Base-by-base conservation (phyloP, 768 basidiomycete species). In the Boletales sp. region DNA sequence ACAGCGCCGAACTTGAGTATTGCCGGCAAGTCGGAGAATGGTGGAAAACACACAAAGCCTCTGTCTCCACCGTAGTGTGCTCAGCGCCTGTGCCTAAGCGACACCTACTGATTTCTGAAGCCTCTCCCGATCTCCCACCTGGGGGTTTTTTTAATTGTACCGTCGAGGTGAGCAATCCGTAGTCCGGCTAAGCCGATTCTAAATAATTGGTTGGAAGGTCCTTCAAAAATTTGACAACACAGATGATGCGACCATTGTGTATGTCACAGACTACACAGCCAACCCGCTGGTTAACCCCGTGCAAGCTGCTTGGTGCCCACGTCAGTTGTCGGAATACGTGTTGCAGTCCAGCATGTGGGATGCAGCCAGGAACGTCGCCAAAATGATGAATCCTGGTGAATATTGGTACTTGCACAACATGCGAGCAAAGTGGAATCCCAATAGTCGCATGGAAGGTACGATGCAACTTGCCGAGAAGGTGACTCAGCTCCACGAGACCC, bases 221-320 rank as follows among this genome's bases (percentile, higher is more conserved):
- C 50, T 86, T 10, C 64, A 75, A 45, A 74, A 69, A 9, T 70
- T 75, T 43, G 42, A 51, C 32, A 76, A 72, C 50, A 58, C 68
- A n/a, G 64, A 67, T 32, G 64, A 56, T 7, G 68, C 75, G 3
- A 72, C 74, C 50, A 74, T 66, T 29, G 51, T 87, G 12, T 85
- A 79, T 61, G 82, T 84, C 44, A 86, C 86, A 1, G 86, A 87
- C 56, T 86, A 84, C 58, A 83, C 84, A 7, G 55, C 52, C 37
- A 81, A 79, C 47, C 42, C 66, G 5, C 51, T 55, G 8, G 57
- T 73, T 38, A 48, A 48, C 4, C 58, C 69, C 14, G 53, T 72
- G n/a, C 66, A 72, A 46, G 68, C 70, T 8, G 45, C 64, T 39
- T 82, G 77, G 77, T 83, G 79, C 60, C 71, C 77, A 11, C 59